Base-by-base conservation (phyloP, 2,329 filamentous ascomycete genomes). In the Aspergillus persii region DNA sequence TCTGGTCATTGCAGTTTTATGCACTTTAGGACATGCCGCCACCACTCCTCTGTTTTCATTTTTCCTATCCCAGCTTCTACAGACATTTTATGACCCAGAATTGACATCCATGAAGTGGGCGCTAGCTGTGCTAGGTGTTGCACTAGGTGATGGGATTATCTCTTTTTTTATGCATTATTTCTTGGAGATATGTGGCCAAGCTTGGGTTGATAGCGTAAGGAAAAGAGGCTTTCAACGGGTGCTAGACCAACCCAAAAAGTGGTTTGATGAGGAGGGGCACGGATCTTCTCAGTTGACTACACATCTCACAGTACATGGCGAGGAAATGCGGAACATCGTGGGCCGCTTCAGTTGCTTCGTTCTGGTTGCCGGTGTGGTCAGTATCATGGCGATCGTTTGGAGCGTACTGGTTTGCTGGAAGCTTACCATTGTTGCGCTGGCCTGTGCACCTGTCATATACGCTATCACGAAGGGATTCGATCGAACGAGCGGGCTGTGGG, bases 261-360 rank as follows among this genome's bases (percentile, higher is more conserved):
- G 92, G 88, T 96, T 96, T 66, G 88, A 92, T 63, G 79, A 82
- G 53, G 81, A 88, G 2, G 80, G 81, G 36, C 90, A 95, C 71
- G 85, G 83, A 0, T 78, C 89, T 0, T 79, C 81, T 0, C 80
- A 82, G 2, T 81, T 98, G 47, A 86, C 83, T 0, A 87, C 91
- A 61, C 89, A 84, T 49, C 82, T 98, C 0, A 91, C 96, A 68
- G 84, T 89, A 15, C 90, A 91, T 67, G 90, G 89, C 0, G 92
- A 98, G 71, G 92, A 96, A 70, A 93, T 95, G 85, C 85, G 90
- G 8, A 92, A 91, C 66, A 78, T 98, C 0, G 81, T 96, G 0
- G 89, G 90, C 2, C 85, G 89, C 1, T 96, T 96, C 68, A 81
- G 88, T 0, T 89, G 89, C 1, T 85, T 89, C 55, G 74, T 89